Evolutionary conservation across 2,329 filamentous ascomycete species (phyloP), one percentile per base, ranked within the genome.

Genomic region (Stagonosporopsis vannaccii): DNA sequence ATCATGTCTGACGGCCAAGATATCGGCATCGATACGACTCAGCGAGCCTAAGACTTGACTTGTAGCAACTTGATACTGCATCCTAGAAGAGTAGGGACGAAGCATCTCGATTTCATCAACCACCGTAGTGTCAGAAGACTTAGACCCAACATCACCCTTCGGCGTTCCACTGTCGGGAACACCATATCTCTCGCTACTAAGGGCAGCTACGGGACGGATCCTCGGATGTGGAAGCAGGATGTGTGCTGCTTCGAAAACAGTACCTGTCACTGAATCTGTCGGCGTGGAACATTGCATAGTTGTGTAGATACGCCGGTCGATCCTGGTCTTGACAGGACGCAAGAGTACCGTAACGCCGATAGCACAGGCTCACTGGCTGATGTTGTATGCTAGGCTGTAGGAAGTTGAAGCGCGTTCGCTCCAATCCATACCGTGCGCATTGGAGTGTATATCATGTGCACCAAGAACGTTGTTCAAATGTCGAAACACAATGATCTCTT

Each of bases 11-110:
- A 0, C 9, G 26, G 8, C 11, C 6, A 19, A n/a, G 5, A 42
- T 5, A 28, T 32, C 13, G 2, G 17, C 46, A 8, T 46, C 30
- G 3, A 42, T 28, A 23, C 28, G 47, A 8, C 46, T 35, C 15
- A 41, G 8, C 3, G 35, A 44, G 6, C 46, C 53, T 47, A 56
- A 8, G 4, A 23, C 32, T 2, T n/a, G 41, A 12, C 41, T 28
- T 20, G 32, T 37, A 13, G 47, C 53, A n/a, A 51, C 47, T 35
- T 51, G 35, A 5, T 46, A 32, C 46, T 47, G 35, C 4, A 6
- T n/a, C 1, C 25, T 15, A 1, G 46, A 51, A 1, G 28, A 32
- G 13, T 37, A 30, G 5, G 19, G 20, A 5, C 28, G 26, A 11
- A 20, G 35, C 11, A 3, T 17, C 3, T 13, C 46, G 6, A 41